phyloP scores from a whole-genome alignment of 768 basidiomycete genomes.

The Pleurotus tuber-regium region DNA sequence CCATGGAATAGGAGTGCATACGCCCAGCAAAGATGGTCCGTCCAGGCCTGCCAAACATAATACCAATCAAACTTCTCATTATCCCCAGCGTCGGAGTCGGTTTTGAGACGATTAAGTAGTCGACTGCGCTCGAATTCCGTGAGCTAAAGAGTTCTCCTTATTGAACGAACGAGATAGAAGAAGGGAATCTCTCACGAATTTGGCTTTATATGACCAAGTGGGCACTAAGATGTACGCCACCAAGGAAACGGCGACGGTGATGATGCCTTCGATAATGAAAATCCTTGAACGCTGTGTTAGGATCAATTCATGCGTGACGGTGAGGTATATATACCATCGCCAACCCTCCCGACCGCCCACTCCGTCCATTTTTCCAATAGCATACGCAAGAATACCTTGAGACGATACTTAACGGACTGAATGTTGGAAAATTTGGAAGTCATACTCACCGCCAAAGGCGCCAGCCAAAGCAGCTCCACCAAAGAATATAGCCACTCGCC shows the following conservation, averaged over 20 bases:
- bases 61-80: constrained; percentile 56
- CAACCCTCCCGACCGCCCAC: constrained; percentile 59
- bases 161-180: constrained; percentile 13
- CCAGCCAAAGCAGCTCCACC: constrained; percentile 61
- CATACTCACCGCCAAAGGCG: constrained; percentile 53
- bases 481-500: constrained; percentile 62
- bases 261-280: constrained; percentile 53
- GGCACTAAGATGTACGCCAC: constrained; percentile 54
- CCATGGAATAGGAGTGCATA: constrained; percentile 63
- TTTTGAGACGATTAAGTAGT: constrained; percentile 45
- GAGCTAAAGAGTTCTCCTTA: constrained; percentile 31
- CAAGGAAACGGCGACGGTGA: constrained; percentile 48
- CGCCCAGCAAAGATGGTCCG: constrained; percentile 57
- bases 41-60: constrained; percentile 53
- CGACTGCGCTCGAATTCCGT: constrained; percentile 48
- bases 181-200: constrained; percentile 39
- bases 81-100: constrained; percentile 53
- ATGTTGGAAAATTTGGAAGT: not conserved
- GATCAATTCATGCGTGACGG: not conserved
- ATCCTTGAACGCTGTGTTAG: constrained; percentile 35
- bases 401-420: not conserved
- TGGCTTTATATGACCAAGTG: constrained; percentile 56
- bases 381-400: constrained; percentile 55
- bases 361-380: constrained; percentile 59
- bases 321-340: constrained; percentile 43